Percentiles rank a stretch among this genome's conserved stretches.
phyloP scores from a whole-genome alignment of 306 rosid genomes.

The Nissolia schottii region DNA sequence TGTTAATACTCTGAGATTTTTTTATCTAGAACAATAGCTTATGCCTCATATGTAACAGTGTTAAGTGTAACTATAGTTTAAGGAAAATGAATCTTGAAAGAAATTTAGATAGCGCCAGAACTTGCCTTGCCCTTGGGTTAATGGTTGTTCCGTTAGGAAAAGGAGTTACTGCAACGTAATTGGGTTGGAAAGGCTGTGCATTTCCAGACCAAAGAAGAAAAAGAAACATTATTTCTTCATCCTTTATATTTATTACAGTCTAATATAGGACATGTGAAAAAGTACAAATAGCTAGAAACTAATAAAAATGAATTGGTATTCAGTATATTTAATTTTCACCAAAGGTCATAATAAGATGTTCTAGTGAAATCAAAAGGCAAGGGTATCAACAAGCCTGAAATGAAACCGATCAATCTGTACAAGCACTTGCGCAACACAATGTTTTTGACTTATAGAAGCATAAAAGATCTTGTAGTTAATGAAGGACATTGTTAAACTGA shows the following conservation, averaged over 20 bases:
- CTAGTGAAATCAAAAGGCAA: background rate
- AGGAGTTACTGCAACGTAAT: background rate
- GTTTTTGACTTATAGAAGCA: background rate
- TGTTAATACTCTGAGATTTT: too few species aligned
- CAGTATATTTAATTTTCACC: background rate
- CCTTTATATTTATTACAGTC: background rate
- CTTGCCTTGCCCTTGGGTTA: background rate
- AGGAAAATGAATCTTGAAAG: background rate
- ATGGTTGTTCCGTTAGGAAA: background rate
- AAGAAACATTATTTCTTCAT: background rate
- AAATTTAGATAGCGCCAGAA: background rate
- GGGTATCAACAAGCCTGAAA: too few species aligned
- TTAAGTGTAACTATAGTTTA: too few species aligned
- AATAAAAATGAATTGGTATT: background rate
- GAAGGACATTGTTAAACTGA: background rate
- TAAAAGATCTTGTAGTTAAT: background rate
- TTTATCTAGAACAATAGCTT: background rate
- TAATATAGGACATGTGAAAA: too few species aligned
- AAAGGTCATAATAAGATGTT: background rate
- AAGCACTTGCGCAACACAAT: background rate
- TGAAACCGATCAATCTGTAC: too few species aligned
- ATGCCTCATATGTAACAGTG: background rate
- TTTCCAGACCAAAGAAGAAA: background rate
- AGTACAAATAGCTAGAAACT: background rate
- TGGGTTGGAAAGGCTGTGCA: background rate